Base-by-base conservation (phyloP, 306 rosid species). In the Fragaria vesca region DNA sequence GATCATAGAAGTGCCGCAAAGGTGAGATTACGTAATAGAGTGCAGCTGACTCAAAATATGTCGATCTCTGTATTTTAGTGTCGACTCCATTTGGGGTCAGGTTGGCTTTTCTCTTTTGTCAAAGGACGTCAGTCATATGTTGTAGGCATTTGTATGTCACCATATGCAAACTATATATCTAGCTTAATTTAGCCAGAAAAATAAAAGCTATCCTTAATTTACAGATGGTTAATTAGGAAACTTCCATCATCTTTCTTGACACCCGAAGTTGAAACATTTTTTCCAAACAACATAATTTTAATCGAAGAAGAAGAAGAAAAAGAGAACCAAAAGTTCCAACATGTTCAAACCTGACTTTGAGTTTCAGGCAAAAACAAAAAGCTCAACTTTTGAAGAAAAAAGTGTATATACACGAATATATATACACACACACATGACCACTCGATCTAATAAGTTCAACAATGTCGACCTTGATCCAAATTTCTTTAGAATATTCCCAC, bases 381-480 rank as follows among this genome's bases (percentile, higher is more conserved):
- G 40, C 51, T 55, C 42, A 24, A 32, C 82, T 55, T 69, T 70
- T 32, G 17, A 60, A 60, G 1, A 16, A 38, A 75, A 20, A 73
- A 73, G 68, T 40, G 30, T 1, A 42, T 1, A n/a, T 20, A 63
- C 8, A 12, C 5, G 8, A 6, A 6, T 52, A 21, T 69, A 55
- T 57, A 9, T 21, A 54, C n/a, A 10, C n/a, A 20, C 24, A 38
- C 61, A 11, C 3, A n/a, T n/a, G 6, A n/a, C 62, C 62, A 55
- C 62, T 55, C 60, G 60, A 54, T 54, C 60, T 54, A 11, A 8
- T 16, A 78, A 72, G 36, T 78, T 82, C 86, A 83, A 83, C 80
- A 60, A 17, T 38, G 83, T 54, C 57, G 71, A 62, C 83, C 45
- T 17, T 32, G 30, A 18, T 21, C 36, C 17, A 16, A 45, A 20